Evolutionary conservation across 2,329 filamentous ascomycete species (phyloP).

Genomic region (Albophoma yamanashiensis): DNA sequence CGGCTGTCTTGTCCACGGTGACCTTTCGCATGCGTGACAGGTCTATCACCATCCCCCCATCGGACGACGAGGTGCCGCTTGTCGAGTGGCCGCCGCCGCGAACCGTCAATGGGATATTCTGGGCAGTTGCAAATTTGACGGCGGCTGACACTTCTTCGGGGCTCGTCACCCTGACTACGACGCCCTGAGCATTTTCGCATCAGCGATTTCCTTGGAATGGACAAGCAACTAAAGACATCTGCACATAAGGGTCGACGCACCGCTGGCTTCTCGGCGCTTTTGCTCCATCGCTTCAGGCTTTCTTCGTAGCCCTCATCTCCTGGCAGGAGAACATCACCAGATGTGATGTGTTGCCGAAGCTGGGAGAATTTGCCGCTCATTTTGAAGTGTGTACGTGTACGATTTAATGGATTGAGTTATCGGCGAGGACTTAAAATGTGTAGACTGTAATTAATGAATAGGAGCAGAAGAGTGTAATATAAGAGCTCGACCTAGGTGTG

Average conservation of each 20-base stretch:
- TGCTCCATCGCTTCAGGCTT: constrained; percentile 23
- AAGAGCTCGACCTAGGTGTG: background rate
- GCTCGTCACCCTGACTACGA: constrained; percentile 27
- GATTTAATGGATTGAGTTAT: background rate
- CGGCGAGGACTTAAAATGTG: background rate
- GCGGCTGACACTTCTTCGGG: constrained; percentile 29
- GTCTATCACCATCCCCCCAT: constrained; percentile 45
- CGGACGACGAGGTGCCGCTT: constrained; percentile 33
- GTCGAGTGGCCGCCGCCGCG: constrained; percentile 47
- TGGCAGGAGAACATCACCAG: constrained; percentile 12
- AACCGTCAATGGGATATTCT: constrained; percentile 39
- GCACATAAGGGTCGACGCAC: constrained; percentile 5
- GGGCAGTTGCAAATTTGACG: constrained; percentile 30
- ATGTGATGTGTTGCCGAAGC: background rate
- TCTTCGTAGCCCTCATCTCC: constrained; percentile 18
- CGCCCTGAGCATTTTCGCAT: constrained; percentile 17
- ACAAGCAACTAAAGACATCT: too few species aligned
- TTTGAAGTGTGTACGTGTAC: background rate
- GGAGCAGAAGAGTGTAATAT: background rate
- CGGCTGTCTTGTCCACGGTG: constrained; percentile 30
- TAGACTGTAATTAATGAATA: background rate
- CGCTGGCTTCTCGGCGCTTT: constrained; percentile 21
- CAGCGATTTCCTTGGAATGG: background rate
- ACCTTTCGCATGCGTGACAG: constrained; percentile 39
- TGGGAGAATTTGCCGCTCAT: background rate